These are phyloP conservation scores for Calonectria montana DNA, from an alignment of 2,329 filamentous ascomycete genomes.

Conservation along the genomic window DNA sequence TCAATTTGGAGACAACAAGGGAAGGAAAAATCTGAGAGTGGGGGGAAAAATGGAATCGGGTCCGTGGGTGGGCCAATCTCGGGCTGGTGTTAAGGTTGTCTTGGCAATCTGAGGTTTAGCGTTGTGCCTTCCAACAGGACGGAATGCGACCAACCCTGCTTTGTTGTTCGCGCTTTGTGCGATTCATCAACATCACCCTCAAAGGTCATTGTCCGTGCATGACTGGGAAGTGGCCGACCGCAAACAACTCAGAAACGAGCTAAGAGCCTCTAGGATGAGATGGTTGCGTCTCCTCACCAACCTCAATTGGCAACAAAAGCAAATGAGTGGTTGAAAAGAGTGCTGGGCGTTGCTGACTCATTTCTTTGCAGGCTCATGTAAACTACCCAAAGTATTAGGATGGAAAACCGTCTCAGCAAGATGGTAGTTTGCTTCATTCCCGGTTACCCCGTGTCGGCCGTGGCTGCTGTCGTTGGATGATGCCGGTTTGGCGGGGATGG, in stretches of 20 bases:
- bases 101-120: slow-evolving; percentile 36
- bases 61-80: slow-evolving; percentile 25
- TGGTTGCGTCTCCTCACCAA: not conserved
- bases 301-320: not conserved
- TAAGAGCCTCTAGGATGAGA: not conserved
- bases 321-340: not conserved
- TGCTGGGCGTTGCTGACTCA: slow-evolving; percentile 20
- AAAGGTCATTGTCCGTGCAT: slow-evolving; percentile 7
- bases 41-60: slow-evolving; percentile 30
- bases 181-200: slow-evolving; percentile 10
- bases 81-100: slow-evolving; percentile 33
- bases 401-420: slow-evolving; percentile 9
- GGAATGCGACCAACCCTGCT: slow-evolving; percentile 30
- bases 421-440: not conserved
- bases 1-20: slow-evolving; percentile 12
- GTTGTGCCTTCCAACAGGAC: slow-evolving; percentile 20
- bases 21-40: slow-evolving; percentile 25
- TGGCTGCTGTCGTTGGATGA: slow-evolving; percentile 28
- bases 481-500: slow-evolving; percentile 21
- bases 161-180: slow-evolving; percentile 10
- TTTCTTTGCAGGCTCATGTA: not conserved
- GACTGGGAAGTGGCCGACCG: not conserved
- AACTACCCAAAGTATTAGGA: not conserved
- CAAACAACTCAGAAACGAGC: not conserved
- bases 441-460: slow-evolving; percentile 27